Conservation (phyloP, 805 yeast genomes). For the Kockiozyma suomiensis region DNA sequence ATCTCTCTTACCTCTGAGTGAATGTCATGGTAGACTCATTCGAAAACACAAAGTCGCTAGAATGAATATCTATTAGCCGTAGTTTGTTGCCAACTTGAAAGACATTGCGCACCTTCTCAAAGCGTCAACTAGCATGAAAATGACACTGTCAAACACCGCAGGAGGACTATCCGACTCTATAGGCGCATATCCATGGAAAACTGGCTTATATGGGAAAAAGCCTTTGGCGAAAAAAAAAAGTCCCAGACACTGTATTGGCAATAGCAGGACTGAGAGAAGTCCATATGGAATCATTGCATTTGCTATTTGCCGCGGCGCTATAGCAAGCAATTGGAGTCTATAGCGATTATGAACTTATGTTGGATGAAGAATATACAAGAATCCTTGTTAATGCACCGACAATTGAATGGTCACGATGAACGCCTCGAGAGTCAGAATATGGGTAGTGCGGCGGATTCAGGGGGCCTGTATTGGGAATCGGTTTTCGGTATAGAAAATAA, state of each 20-base stretch:
- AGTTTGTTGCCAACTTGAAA: not conserved
- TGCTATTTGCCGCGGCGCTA: not conserved
- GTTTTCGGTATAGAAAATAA: no score
- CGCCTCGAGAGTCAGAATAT: not conserved
- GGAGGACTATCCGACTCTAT: constrained; percentile 43
- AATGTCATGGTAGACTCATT: constrained; percentile 64
- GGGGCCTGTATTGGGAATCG: no score
- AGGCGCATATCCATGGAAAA: constrained; percentile 58
- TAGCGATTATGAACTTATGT: no score
- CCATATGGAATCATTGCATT: constrained; percentile 12
- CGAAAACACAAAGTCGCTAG: constrained; percentile 77
- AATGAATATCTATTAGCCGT: not conserved
- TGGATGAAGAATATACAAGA: no score
- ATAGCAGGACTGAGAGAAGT: constrained; percentile 7
- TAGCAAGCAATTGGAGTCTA: not conserved
- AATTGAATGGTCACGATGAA: no score
- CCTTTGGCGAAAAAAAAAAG: constrained; percentile 72
- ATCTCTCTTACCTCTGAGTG: constrained; percentile 52
- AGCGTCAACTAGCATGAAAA: constrained; percentile 91
- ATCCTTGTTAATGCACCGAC: no score
- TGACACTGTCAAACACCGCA: constrained; percentile 63
- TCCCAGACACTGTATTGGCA: constrained; percentile 52
- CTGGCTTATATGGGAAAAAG: constrained; percentile 87
- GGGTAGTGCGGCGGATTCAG: not conserved
- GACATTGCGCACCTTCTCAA: constrained; percentile 54